Conservation (phyloP, 345 rosid genomes). For the Isatis tinctoria region DNA sequence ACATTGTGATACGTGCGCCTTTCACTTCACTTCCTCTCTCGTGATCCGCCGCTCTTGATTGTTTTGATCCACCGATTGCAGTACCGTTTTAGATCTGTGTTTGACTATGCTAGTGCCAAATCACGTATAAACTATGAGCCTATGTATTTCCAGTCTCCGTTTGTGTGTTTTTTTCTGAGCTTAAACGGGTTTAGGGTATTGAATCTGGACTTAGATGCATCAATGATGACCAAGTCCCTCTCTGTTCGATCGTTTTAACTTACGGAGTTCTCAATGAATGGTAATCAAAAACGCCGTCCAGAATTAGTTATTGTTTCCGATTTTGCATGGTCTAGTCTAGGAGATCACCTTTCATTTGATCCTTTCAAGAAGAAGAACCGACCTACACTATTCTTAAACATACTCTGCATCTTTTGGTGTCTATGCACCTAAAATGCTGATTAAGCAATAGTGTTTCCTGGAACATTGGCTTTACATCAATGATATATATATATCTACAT, state of each 20-base stretch:
- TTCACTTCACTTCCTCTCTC: background rate
- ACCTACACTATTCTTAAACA: background rate
- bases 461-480: background rate
- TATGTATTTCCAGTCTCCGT: background rate
- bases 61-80: background rate
- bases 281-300: background rate
- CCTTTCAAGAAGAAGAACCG: background rate
- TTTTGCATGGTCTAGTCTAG: background rate
- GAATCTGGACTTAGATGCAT: background rate
- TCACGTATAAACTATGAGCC: background rate
- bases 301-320: background rate
- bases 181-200: background rate
- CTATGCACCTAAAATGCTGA: background rate
- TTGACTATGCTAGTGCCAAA: background rate
- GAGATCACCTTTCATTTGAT: background rate
- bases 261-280: slow-evolving; percentile 7
- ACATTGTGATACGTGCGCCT: slow-evolving; percentile 4
- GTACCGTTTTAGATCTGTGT: slow-evolving; percentile 24
- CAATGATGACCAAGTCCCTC: background rate
- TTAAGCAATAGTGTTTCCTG: background rate
- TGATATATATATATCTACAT: background rate
- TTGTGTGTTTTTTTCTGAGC: background rate
- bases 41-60: background rate
- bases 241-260: background rate
- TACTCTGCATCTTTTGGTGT: background rate